phyloP scores from a whole-genome alignment of 495 filamentous ascomycete genomes.

The Aspergillus cristatus region DNA sequence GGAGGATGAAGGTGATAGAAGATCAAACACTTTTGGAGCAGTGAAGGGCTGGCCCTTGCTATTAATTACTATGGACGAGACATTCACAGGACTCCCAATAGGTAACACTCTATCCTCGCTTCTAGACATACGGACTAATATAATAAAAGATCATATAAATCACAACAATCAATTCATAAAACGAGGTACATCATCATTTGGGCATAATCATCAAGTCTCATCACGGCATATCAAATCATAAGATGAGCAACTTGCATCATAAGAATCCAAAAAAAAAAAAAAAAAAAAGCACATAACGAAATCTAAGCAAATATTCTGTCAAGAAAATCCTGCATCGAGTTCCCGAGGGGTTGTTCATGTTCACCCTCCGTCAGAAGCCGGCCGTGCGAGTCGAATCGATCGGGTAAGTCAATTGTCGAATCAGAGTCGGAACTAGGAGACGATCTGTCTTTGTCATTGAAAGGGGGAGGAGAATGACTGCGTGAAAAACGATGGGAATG shows the following conservation, averaged over 20 bases:
- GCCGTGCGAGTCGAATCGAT: conserved; percentile 57
- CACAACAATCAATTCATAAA: background rate
- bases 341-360: conserved; percentile 28
- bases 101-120: too few species aligned
- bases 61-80: too few species aligned
- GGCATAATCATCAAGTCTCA: background rate
- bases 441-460: background rate
- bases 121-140: too few species aligned
- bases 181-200: background rate
- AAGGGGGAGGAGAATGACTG: conserved; percentile 19
- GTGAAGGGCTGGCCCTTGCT: too few species aligned
- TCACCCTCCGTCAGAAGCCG: conserved; percentile 30
- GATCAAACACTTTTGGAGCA: too few species aligned
- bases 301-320: too few species aligned
- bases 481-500: conserved; percentile 12
- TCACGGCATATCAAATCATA: conserved; percentile 1
- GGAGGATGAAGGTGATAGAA: too few species aligned
- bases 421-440: conserved; percentile 36
- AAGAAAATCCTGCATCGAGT: conserved; percentile 30
- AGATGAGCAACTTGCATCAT: background rate
- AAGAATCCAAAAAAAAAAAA: conserved; percentile 1
- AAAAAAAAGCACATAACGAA: conserved; percentile 11
- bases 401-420: conserved; percentile 48
- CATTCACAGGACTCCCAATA: too few species aligned
- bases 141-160: too few species aligned